A percentile compares a stretch with the other conserved stretches of the same genome.
These are phyloP conservation scores for Boletus rubescentipes DNA, from an alignment of 768 basidiomycete genomes.

Conservation along the genomic window DNA sequence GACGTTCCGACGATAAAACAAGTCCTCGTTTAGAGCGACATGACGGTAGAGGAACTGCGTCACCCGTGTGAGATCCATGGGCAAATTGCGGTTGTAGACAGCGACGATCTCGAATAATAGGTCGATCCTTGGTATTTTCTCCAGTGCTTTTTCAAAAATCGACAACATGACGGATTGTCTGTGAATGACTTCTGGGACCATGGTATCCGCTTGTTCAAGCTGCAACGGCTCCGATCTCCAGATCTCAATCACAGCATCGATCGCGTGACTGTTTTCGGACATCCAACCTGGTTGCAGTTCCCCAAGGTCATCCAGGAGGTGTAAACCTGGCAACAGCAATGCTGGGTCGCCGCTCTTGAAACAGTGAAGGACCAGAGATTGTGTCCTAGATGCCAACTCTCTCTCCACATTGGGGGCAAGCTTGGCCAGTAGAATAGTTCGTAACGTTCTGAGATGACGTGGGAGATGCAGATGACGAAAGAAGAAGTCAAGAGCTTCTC, in stretches of 20 bases:
- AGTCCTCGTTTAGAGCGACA: constrained; percentile 70
- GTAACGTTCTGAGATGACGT: constrained; percentile 76
- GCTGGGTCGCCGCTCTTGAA: constrained; percentile 49
- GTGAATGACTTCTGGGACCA: constrained; percentile 51
- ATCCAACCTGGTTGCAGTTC: constrained; percentile 71
- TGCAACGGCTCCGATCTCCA: constrained; percentile 61
- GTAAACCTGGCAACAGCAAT: constrained; percentile 66
- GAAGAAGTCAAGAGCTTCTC: constrained; percentile 84
- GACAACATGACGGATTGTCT: constrained; percentile 66
- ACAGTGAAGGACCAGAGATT: constrained; percentile 50
- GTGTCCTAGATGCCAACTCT: constrained; percentile 63
- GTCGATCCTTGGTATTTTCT: constrained; percentile 76
- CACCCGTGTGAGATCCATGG: constrained; percentile 76
- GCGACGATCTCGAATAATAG: constrained; percentile 86
- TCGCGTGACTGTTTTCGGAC: constrained; percentile 57
- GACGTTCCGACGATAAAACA: constrained; percentile 75
- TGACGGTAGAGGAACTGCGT: constrained; percentile 86
- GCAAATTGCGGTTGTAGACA: constrained; percentile 74
- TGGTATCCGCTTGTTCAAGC: constrained; percentile 41
- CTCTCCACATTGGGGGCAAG: constrained; percentile 74
- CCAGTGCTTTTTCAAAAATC: constrained; percentile 73
- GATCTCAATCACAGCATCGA: constrained; percentile 69
- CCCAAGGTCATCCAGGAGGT: constrained; percentile 75
- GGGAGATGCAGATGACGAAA: constrained; percentile 74
- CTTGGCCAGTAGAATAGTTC: constrained; percentile 77